Percentiles rank a stretch among this genome's conserved stretches.
Conservation (phyloP, 2,329 filamentous ascomycete genomes). For the Talaromyces sp. region DNA sequence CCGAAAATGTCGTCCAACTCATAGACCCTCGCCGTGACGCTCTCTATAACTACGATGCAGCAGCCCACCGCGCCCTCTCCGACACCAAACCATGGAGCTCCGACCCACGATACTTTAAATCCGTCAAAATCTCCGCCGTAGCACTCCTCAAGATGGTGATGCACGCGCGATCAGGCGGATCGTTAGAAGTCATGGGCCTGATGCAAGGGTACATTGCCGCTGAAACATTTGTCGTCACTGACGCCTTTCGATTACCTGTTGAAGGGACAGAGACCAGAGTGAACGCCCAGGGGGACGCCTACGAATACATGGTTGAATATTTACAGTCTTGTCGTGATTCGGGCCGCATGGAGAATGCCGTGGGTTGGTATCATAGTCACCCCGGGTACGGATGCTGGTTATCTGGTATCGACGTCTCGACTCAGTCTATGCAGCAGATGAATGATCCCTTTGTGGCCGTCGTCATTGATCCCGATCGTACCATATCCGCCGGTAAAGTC, state of each 20-base stretch:
- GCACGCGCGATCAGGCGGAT: slow-evolving; percentile 92
- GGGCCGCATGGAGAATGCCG: slow-evolving; percentile 80
- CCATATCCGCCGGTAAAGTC: slow-evolving; percentile 88
- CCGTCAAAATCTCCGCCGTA: slow-evolving; percentile 86
- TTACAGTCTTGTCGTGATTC: slow-evolving; percentile 68
- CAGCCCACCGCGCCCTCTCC: slow-evolving; percentile 62
- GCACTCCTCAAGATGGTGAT: slow-evolving; percentile 98
- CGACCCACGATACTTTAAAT: slow-evolving; percentile 84
- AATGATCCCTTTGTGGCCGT: slow-evolving; percentile 91
- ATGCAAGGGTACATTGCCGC: slow-evolving; percentile 93
- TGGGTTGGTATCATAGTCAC: slow-evolving; percentile 98
- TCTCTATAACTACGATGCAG: slow-evolving; percentile 75
- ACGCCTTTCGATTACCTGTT: slow-evolving; percentile 87
- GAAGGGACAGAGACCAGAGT: slow-evolving; percentile 98
- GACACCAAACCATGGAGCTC: slow-evolving; percentile 66
- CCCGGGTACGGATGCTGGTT: slow-evolving; percentile 98
- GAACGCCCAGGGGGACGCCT: slow-evolving; percentile 90
- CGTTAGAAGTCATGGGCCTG: slow-evolving; percentile 91
- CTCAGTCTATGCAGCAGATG: slow-evolving; percentile 82
- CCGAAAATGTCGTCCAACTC: slow-evolving; percentile 78
- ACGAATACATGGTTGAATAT: slow-evolving; percentile 94
- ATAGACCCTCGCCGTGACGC: slow-evolving; percentile 84
- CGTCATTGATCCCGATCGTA: slow-evolving; percentile 93
- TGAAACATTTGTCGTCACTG: slow-evolving; percentile 82
- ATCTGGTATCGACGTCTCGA: slow-evolving; percentile 88